Percentiles rank a stretch among this genome's conserved stretches.
Evolutionary conservation across 2,329 filamentous ascomycete species (phyloP).

Genomic region (Penicillium thymicola): DNA sequence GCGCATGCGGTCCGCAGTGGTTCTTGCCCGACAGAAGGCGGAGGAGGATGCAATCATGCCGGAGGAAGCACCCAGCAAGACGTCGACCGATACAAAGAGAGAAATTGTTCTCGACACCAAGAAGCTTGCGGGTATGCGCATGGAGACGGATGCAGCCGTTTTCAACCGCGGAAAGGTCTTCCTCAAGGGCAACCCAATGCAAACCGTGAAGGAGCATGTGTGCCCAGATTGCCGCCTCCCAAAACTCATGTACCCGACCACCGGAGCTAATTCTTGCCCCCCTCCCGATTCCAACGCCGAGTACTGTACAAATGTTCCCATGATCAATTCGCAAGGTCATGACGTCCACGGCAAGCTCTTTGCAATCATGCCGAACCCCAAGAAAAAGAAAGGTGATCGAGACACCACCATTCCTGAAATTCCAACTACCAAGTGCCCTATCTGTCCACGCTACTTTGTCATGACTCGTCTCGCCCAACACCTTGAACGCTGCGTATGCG

Average conservation of each 20-base stretch:
- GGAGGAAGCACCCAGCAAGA: conserved; percentile 31
- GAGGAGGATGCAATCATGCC: conserved; percentile 37
- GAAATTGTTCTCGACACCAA: conserved; percentile 35
- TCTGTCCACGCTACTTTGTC: conserved; percentile 59
- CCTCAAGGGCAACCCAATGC: conserved; percentile 57
- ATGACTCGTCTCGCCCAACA: conserved; percentile 61
- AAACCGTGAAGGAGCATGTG: conserved; percentile 57
- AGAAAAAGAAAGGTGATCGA: conserved; percentile 36
- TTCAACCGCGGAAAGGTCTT: conserved; percentile 53
- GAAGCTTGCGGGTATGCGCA: conserved; percentile 35
- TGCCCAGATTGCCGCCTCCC: conserved; percentile 61
- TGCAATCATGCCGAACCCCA: conserved; percentile 47
- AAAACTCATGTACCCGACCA: conserved; percentile 56
- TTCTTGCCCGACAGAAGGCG: conserved; percentile 43
- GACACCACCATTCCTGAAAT: conserved; percentile 27
- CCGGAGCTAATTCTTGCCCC: conserved; percentile 49
- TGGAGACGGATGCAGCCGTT: conserved; percentile 51
- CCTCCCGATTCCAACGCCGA: conserved; percentile 50
- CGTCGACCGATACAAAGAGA: conserved; percentile 33
- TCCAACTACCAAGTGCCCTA: conserved; percentile 53
- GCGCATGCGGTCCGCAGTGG: conserved; percentile 53
- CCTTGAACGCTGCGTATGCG: conserved; percentile 59
- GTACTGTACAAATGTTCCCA: conserved; percentile 60
- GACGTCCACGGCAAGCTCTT: conserved; percentile 59
- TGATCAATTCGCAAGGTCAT: conserved; percentile 56